Evolutionary conservation across 257 asterid genomes (phyloP), one percentile per base, ranked within the genome.

Genomic region (Nicotiana sylvestris): DNA sequence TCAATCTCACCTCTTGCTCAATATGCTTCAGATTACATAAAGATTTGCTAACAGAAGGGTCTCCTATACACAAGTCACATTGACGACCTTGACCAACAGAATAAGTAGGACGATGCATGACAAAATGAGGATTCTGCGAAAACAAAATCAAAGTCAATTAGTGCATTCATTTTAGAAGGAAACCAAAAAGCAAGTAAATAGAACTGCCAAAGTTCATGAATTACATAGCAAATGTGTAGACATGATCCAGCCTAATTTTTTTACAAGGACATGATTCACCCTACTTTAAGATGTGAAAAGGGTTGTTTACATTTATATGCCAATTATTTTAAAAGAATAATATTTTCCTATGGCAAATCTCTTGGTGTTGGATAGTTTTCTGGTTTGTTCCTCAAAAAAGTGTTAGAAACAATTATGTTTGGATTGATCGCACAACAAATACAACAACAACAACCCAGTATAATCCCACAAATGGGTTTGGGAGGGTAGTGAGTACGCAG

Each of bases 41-140:
- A 65, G 87, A 85, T 84, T 87, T 90, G 88, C 95, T 90, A 89
- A 91, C 89, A 21, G 90, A 82, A 39, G 92, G 89, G 85, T 93
- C 98, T 81, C 87, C 92, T 57, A 96, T 87, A 83, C 89, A 86
- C 87, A 96, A 87, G 87, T 94, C 94, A 67, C 97, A 90, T 29
- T 86, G 88, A 55, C 82, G 88, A 70, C 87, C 91, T 60, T 87
- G 89, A 65, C 93, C 93, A 30, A 90, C 86, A 83, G 83, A 92
- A 88, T 88, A 92, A 74, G 81, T 86, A 37, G 93, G 89, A 67
- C 58, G 84, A 70, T 81, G 77, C 96, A 96, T 87, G 60, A 86
- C 85, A 85, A 96, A 90, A 85, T 94, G 97, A 67, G 93, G 95
- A 86, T 84, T 90, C 98, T 94, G 95, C 66, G 87, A 69, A 81